These are phyloP conservation scores for Sarocladium oryzae DNA, from an alignment of 2,329 filamentous ascomycete genomes.

Conservation along the genomic window DNA sequence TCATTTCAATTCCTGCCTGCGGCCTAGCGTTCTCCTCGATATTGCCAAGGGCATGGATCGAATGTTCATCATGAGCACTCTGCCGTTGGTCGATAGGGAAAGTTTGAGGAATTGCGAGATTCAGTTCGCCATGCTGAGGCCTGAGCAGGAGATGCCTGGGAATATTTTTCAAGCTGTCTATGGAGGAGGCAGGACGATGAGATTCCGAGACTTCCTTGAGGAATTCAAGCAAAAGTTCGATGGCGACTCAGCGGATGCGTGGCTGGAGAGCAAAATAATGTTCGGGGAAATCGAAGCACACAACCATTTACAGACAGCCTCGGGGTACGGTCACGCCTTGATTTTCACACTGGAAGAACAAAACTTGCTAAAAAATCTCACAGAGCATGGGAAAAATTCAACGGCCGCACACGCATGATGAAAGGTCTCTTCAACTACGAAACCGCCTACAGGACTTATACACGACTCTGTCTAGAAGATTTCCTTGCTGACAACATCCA, in stretches of 20 bases:
- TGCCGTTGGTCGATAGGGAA: slow-evolving; percentile 37
- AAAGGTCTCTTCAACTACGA: slow-evolving; percentile 66
- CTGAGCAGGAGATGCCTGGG: slow-evolving; percentile 27
- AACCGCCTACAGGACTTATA: slow-evolving; percentile 55
- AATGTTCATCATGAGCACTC: slow-evolving; percentile 62
- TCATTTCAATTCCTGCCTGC: slow-evolving; percentile 71
- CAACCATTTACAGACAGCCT: slow-evolving; percentile 38
- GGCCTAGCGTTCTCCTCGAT: slow-evolving; percentile 51
- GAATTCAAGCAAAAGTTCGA: slow-evolving; percentile 24
- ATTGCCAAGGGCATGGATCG: slow-evolving; percentile 48
- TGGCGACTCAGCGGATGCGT: slow-evolving; percentile 32
- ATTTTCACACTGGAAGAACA: too few species aligned
- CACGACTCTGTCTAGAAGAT: slow-evolving; percentile 49
- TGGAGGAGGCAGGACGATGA: slow-evolving; percentile 35
- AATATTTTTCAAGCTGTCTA: slow-evolving; percentile 47
- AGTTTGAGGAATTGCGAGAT: slow-evolving; percentile 43
- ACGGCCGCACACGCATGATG: slow-evolving; percentile 63
- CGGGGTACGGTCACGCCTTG: slow-evolving; percentile 41
- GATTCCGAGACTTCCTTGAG: slow-evolving; percentile 32
- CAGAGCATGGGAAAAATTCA: slow-evolving; percentile 57
- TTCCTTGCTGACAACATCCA: slow-evolving; percentile 61
- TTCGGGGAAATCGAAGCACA: slow-evolving; percentile 57
- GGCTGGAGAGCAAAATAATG: slow-evolving; percentile 56
- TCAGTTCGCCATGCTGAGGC: slow-evolving; percentile 48
- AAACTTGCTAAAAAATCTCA: too few species aligned